Percentiles rank a stretch among this genome's conserved stretches.
Conservation (phyloP, 805 yeast genomes). For the Tetrapisispora phaffii region DNA sequence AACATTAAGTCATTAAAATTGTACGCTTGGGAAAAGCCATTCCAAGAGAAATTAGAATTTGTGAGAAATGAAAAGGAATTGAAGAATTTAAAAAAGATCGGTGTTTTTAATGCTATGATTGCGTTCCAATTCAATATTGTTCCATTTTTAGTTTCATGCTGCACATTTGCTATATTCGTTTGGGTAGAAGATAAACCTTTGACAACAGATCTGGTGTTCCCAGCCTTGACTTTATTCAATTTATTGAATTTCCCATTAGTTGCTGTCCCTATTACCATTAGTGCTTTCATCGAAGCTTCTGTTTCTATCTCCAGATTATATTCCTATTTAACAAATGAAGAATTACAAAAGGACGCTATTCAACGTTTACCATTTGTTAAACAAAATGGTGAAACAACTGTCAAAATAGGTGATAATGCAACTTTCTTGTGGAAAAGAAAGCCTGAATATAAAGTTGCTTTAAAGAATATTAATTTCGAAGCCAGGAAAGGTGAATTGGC, state of each 20-base stretch:
- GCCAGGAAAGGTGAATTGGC: slow-evolving; percentile 69
- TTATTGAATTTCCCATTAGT: slow-evolving; percentile 85
- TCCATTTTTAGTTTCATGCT: slow-evolving; percentile 81
- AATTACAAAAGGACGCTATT: slow-evolving; percentile 70
- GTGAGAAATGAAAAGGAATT: slow-evolving; percentile 87
- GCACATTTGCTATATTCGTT: slow-evolving; percentile 78
- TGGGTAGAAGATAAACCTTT: slow-evolving; percentile 51
- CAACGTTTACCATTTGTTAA: slow-evolving; percentile 36
- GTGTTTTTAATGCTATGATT: slow-evolving; percentile 58
- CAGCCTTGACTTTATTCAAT: slow-evolving; percentile 83
- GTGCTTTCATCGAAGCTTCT: slow-evolving; percentile 79
- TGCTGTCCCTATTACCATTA: slow-evolving; percentile 82
- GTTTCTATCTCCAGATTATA: slow-evolving; percentile 71
- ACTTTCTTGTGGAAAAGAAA: slow-evolving; percentile 72
- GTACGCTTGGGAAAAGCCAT: slow-evolving; percentile 93
- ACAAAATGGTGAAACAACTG: slow-evolving; percentile 57
- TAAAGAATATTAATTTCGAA: slow-evolving; percentile 48
- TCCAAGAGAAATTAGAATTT: slow-evolving; percentile 56
- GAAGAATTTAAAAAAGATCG: slow-evolving; percentile 62
- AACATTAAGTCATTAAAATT: slow-evolving; percentile 87
- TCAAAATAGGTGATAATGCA: slow-evolving; percentile 47
- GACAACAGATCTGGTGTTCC: slow-evolving; percentile 84
- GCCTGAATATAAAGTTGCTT: slow-evolving; percentile 59
- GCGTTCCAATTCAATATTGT: slow-evolving; percentile 75
- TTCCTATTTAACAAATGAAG: slow-evolving; percentile 62